Base-by-base conservation (phyloP, 192 early-diverging fungal genomes). In the Lunasporangiospora selenospora region DNA sequence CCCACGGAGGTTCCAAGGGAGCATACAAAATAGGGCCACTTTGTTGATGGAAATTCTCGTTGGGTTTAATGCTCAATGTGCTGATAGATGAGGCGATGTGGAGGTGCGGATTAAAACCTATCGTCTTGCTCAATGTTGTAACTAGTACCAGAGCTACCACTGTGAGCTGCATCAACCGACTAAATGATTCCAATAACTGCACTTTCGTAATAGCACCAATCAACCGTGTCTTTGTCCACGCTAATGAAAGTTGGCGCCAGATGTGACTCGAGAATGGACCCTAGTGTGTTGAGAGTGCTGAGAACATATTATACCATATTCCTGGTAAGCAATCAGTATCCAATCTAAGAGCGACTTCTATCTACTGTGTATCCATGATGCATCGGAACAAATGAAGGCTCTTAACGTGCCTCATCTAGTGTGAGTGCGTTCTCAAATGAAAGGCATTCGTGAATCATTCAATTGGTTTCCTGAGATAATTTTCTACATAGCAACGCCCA, bases 291-390 rank as follows among this genome's bases (percentile, higher is more conserved):
- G 67, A 70, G 23, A 54, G 51, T 10, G 67, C 67, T 31, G 67
- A 70, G 41, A 70, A 70, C 32, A 70, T 70, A 58, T 60, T 58
- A 1, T 53, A 47, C 30, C 11, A 36, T 13, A 70, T 59, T 36
- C 65, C 66, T 1, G 66, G 66, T 21, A n/a, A n/a, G n/a, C n/a
- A n/a, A n/a, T n/a, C n/a, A n/a, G n/a, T n/a, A n/a, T n/a, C n/a
- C n/a, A n/a, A n/a, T n/a, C n/a, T n/a, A n/a, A n/a, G n/a, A n/a
- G n/a, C n/a, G n/a, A n/a, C n/a, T n/a, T n/a, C n/a, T n/a, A n/a
- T n/a, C n/a, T n/a, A n/a, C n/a, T n/a, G n/a, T n/a, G n/a, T n/a
- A n/a, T n/a, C n/a, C n/a, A n/a, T n/a, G n/a, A n/a, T n/a, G n/a
- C n/a, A n/a, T n/a, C n/a, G n/a, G n/a, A n/a, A n/a, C n/a, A n/a